Evolutionary conservation across 2,329 filamentous ascomycete genomes (phyloP).

Genomic region (Sarocladiaceae sp.): DNA sequence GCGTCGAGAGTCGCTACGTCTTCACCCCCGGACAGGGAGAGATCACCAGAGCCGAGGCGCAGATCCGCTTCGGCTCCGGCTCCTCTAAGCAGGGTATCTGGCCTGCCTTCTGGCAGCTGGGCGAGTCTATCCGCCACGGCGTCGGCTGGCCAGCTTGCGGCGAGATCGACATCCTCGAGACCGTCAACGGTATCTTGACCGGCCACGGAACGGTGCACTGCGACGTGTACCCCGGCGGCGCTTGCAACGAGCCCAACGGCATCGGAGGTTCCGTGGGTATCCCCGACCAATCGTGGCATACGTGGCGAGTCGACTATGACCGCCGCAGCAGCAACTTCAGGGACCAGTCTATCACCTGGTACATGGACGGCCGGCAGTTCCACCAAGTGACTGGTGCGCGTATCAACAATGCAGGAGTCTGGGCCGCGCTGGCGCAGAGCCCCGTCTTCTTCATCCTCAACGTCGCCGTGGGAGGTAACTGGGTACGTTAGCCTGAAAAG

Average conservation of each 20-base stretch:
- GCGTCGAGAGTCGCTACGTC: constrained; percentile 43
- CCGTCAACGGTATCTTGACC: constrained; percentile 34
- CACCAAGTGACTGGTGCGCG: constrained; percentile 33
- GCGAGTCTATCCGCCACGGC: constrained; percentile 32
- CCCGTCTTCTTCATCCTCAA: constrained; percentile 45
- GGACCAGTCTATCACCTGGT: constrained; percentile 41
- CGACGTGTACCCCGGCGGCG: constrained; percentile 33
- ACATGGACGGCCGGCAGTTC: constrained; percentile 34
- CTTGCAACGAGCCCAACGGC: constrained; percentile 41
- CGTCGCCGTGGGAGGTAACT: constrained; percentile 44
- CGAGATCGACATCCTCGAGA: constrained; percentile 39
- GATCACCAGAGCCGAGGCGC: constrained; percentile 39
- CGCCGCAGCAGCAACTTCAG: constrained; percentile 36
- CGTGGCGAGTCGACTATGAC: constrained; percentile 40
- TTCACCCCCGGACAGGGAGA: constrained; percentile 40
- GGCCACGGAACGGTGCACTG: constrained; percentile 49
- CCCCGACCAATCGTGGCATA: constrained; percentile 35
- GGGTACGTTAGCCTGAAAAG: constrained; percentile 34
- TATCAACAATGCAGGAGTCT: constrained; percentile 36
- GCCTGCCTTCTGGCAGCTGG: constrained; percentile 41
- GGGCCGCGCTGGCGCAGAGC: constrained; percentile 39
- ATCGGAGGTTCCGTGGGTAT: constrained; percentile 26
- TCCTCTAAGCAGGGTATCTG: constrained; percentile 39
- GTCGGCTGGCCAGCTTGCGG: constrained; percentile 35
- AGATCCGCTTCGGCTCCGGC: constrained; percentile 40